Base-by-base conservation (phyloP, 2,329 filamentous ascomycete species). In the Lecanicillium sp. region DNA sequence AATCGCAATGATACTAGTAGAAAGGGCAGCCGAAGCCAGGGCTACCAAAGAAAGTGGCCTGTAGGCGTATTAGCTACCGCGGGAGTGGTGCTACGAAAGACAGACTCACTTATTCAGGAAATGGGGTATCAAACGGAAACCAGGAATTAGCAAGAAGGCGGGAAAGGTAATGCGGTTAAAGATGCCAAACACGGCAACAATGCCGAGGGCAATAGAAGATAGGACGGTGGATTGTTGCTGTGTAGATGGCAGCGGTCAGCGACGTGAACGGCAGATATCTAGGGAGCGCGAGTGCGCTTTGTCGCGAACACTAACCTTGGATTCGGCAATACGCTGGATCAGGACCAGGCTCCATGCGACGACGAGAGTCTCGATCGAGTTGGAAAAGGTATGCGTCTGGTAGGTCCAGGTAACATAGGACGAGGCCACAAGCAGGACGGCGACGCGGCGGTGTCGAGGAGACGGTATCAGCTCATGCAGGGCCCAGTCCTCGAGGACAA, bases 391-490 rank as follows among this genome's bases (percentile, higher is more conserved):
- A 63, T 98, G 92, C 14, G 87, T 92, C 64, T 98, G 92, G 65
- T 90, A 95, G 32, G 90, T 96, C 90, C 92, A 98, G 34, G 92
- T 98, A 50, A 96, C 90, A 64, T 97, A 98, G 18, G 88, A 96
- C 19, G 90, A 97, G 33, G 90, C 88, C 44, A 96, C 84, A 41
- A 98, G 72, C 33, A 94, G 70, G 32, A 94, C 77, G 9, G 88
- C 87, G 40, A 83, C 69, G 50, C 77, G 77, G 46, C 87, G 81
- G 53, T 77, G 71, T 44, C 81, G 80, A 46, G 79, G 79, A 29
- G 83, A 84, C 45, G 81, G 79, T 40, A 96, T 81, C 46, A 97
- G 72, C 61, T 98, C 92, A 66, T 95, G 81, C 42, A 98, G 77
- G 10, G 92, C 92, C 90, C 92, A 97, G 66, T 98, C 92, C 64